Conservation (phyloP, 805 yeast species). For the Groenewaldozyma tartarivorans region DNA sequence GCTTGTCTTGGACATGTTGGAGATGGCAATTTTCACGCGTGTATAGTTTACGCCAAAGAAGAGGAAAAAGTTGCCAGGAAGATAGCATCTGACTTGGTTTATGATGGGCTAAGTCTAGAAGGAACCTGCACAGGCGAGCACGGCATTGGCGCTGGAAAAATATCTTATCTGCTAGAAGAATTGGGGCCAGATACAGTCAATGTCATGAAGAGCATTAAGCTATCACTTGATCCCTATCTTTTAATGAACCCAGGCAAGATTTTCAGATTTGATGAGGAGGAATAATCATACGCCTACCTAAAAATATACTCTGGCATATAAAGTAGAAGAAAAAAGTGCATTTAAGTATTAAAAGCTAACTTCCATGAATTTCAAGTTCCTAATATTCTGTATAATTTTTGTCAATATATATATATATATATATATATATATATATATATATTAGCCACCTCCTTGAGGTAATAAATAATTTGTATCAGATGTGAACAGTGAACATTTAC, state of each 20-base stretch:
- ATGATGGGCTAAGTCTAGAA: conserved; percentile 55
- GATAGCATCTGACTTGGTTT: conserved; percentile 53
- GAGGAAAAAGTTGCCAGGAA: conserved; percentile 37
- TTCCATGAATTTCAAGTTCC: too few relatives aligned
- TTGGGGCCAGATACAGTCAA: conserved; percentile 59
- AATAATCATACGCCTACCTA: too few relatives aligned
- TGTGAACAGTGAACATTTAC: too few relatives aligned
- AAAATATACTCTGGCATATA: too few relatives aligned
- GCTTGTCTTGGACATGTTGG: conserved; percentile 76
- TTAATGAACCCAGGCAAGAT: conserved; percentile 74
- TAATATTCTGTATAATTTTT: too few relatives aligned
- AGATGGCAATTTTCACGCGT: conserved; percentile 73
- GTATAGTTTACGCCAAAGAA: conserved; percentile 31
- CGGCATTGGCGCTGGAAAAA: conserved; percentile 70
- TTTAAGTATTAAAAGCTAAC: too few relatives aligned
- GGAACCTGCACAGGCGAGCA: conserved; percentile 88
- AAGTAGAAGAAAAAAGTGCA: too few relatives aligned
- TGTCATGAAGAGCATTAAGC: conserved; percentile 62
- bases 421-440: too few relatives aligned
- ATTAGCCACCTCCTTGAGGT: too few relatives aligned
- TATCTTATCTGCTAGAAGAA: conserved; percentile 51
- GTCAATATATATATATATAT: too few relatives aligned
- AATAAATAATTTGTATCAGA: too few relatives aligned
- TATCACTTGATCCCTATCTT: conserved; percentile 65
- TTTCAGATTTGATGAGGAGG: too few relatives aligned